A percentile compares a stretch with the other conserved stretches of the same genome.
phyloP scores from a whole-genome alignment of 2,329 filamentous ascomycete species.

The Exophiala calicioides region DNA sequence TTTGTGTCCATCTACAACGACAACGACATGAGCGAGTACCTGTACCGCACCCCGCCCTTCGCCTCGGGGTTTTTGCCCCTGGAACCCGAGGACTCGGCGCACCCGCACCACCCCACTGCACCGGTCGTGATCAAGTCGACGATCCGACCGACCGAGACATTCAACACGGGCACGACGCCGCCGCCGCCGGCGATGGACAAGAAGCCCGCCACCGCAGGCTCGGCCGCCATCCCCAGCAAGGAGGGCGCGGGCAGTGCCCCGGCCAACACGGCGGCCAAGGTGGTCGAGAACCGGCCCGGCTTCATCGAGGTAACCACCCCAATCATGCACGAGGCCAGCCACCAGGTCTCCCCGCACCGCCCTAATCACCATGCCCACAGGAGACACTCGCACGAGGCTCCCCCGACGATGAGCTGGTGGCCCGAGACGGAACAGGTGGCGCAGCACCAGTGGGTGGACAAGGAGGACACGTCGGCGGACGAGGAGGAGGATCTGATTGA shows the following conservation, averaged over 20 bases:
- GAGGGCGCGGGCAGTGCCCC: too few species aligned
- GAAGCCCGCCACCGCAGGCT: slow-evolving; percentile 1
- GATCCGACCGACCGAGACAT: slow-evolving; percentile 14
- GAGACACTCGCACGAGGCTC: slow-evolving; percentile 16
- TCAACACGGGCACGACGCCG: slow-evolving; percentile 24
- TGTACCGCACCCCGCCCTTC: slow-evolving; percentile 18
- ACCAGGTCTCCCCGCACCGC: slow-evolving; percentile 15
- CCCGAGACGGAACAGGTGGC: slow-evolving; percentile 18
- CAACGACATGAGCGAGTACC: slow-evolving; percentile 23
- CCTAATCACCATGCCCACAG: slow-evolving; percentile 4
- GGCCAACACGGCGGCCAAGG: slow-evolving; percentile 1
- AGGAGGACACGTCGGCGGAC: slow-evolving; percentile 9
- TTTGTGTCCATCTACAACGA: slow-evolving; percentile 25
- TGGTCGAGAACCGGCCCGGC: slow-evolving; percentile 17
- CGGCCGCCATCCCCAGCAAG: slow-evolving; percentile 3
- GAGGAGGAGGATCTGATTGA: slow-evolving; percentile 25
- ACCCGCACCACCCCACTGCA: not conserved
- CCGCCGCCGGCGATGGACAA: slow-evolving; percentile 8
- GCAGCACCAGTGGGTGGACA: slow-evolving; percentile 21
- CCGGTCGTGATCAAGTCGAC: too few species aligned
- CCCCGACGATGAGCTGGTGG: slow-evolving; percentile 24
- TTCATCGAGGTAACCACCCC: slow-evolving; percentile 18
- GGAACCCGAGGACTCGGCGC: slow-evolving; percentile 9
- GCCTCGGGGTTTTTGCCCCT: slow-evolving; percentile 19
- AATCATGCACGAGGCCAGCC: slow-evolving; percentile 1